These are phyloP conservation scores for Phyllosticta paracitricarpa DNA, from an alignment of 2,329 filamentous ascomycete species.

Conservation along the genomic window DNA sequence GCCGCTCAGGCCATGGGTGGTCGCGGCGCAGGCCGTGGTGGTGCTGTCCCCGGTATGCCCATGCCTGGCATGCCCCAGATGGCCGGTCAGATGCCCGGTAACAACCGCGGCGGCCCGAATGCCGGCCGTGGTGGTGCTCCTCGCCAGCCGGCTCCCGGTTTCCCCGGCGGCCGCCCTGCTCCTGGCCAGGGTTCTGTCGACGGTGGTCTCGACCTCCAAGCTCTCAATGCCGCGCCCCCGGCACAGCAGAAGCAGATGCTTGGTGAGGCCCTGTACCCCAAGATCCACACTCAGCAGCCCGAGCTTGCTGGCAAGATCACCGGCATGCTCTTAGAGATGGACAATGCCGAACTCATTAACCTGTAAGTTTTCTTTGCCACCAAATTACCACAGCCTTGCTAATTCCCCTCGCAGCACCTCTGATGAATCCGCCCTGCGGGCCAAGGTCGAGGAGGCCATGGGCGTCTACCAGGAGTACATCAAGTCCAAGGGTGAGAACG, in stretches of 20 bases:
- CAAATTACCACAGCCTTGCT: conserved; percentile 15
- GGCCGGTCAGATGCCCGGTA: conserved; percentile 36
- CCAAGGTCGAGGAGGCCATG: conserved; percentile 96
- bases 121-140: conserved; percentile 24
- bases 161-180: conserved; percentile 19
- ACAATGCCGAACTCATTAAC: conserved; percentile 85
- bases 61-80: conserved; percentile 51
- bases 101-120: conserved; percentile 29
- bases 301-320: conserved; percentile 98
- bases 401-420: conserved; percentile 55
- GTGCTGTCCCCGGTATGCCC: conserved; percentile 56
- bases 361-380: conserved; percentile 58
- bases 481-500: conserved; percentile 60
- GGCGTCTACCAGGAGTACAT: conserved; percentile 98
- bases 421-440: conserved; percentile 77
- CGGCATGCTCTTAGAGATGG: conserved; percentile 99
- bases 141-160: conserved; percentile 23
- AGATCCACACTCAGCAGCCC: conserved; percentile 90
- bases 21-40: conserved; percentile 52
- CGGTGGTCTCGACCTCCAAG: conserved; percentile 39
- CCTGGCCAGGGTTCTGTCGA: conserved; percentile 16
- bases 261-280: conserved; percentile 95
- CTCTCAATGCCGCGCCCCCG: conserved; percentile 46
- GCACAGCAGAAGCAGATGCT: conserved; percentile 97
- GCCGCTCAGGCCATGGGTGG: conserved; percentile 46